phyloP scores from a whole-genome alignment of 164 flowering plant species.

The Liquidambar formosana region DNA sequence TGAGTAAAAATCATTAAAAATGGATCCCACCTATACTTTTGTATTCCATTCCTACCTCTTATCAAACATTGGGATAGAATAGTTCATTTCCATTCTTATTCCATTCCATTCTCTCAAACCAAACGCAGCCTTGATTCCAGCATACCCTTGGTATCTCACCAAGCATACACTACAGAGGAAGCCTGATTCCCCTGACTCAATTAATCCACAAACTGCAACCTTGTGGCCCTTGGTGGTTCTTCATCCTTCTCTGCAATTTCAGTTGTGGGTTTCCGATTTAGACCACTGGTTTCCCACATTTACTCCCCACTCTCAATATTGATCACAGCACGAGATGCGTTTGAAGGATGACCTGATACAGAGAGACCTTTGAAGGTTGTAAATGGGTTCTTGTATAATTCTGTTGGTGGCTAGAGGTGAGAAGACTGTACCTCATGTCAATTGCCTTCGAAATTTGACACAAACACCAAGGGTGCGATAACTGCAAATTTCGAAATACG shows the following conservation, averaged over 20 bases:
- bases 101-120: too few relatives aligned
- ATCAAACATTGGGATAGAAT: too few relatives aligned
- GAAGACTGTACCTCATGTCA: constrained; percentile 65
- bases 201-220: constrained; percentile 79
- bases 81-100: too few relatives aligned
- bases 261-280: constrained; percentile 36
- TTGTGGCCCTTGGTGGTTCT: constrained; percentile 54
- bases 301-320: constrained; percentile 62
- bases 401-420: constrained; percentile 80
- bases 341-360: constrained; percentile 17
- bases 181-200: constrained; percentile 86
- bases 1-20: too few relatives aligned
- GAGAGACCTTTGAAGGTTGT: constrained; percentile 74
- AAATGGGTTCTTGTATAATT: constrained; percentile 80
- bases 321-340: constrained; percentile 36
- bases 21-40: too few relatives aligned
- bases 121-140: too few relatives aligned
- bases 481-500: too few relatives aligned
- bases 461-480: too few relatives aligned
- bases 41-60: too few relatives aligned
- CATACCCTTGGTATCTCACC: constrained; percentile 65
- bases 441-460: too few relatives aligned
- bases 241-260: constrained; percentile 41
- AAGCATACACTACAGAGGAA: constrained; percentile 65
- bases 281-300: constrained; percentile 49